Percentiles rank a stretch among this genome's conserved stretches.
Evolutionary conservation across 2,329 filamentous ascomycete genomes (phyloP).

Genomic region (Bertia moriformis): DNA sequence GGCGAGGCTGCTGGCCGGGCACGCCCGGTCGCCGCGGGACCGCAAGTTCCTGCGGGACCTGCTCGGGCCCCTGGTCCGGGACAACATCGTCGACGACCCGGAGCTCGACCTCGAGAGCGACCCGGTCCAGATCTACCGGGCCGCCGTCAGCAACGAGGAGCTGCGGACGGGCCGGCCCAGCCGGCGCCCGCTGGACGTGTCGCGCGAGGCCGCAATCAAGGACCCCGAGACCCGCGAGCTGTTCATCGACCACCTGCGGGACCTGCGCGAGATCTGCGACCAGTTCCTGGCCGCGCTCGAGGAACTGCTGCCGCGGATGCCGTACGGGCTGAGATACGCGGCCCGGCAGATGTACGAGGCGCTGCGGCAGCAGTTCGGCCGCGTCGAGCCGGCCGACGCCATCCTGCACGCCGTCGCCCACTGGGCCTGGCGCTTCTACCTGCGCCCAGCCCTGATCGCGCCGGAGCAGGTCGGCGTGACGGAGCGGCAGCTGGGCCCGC

Average conservation of each 20-base stretch:
- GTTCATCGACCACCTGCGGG: conserved; percentile 88
- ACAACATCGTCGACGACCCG: conserved; percentile 85
- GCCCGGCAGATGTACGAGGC: conserved; percentile 73
- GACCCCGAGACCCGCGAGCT: conserved; percentile 82
- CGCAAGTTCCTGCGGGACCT: conserved; percentile 83
- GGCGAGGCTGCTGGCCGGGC: conserved; percentile 72
- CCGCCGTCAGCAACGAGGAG: conserved; percentile 93
- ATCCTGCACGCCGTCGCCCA: conserved; percentile 72
- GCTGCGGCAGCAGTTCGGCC: conserved; percentile 63
- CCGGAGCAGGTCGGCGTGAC: conserved; percentile 88
- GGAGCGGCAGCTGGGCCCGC: conserved; percentile 72
- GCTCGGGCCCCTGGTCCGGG: conserved; percentile 69
- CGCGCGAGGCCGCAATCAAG: conserved; percentile 84
- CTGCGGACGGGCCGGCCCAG: conserved; percentile 78
- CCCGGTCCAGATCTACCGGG: conserved; percentile 90
- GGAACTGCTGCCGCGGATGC: conserved; percentile 73
- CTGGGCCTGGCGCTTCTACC: conserved; percentile 90
- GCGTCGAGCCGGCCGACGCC: conserved; percentile 61
- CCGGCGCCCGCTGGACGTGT: conserved; percentile 67
- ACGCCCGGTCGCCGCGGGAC: conserved; percentile 80
- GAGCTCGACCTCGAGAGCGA: conserved; percentile 89
- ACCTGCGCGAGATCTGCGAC: conserved; percentile 85
- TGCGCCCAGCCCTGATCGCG: conserved; percentile 75
- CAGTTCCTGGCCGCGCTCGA: conserved; percentile 74
- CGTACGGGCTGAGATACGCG: conserved; percentile 80